Evolutionary conservation across 1,284 basidiomycete genomes (phyloP), one percentile per base, ranked within the genome.

Genomic region (Anthracocystis panici-leucophaei): DNA sequence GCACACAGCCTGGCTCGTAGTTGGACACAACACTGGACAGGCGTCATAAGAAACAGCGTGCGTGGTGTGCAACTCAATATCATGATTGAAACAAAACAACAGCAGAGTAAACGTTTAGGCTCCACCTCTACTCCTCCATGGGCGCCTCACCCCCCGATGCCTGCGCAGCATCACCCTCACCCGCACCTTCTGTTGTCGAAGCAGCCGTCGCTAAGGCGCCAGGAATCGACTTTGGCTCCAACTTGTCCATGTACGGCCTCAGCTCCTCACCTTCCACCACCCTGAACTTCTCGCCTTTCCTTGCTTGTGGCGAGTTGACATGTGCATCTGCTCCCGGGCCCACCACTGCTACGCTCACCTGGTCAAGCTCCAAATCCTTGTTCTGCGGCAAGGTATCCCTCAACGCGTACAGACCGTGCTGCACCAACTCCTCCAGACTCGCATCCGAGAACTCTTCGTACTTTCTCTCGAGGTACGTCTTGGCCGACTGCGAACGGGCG

Each of bases 381-480:
- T 77, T 80, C 70, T 85, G 84, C 45, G 82, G 84, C 45, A 85
- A 61, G 27, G 82, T 83, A 50, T 85, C 83, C 41, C 84, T 64
- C 42, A 85, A 52, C 23, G 84, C 84, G 41, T 79, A 78, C 49
- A 85, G 59, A 3, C 81, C 84, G 50, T 85, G 81, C 18, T 77
- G 50, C 3, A 85, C 64, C 31, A 85, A 58, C 14, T 70, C 61
- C 29, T 85, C 82, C 18, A 78, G 51, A 35, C 63, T 62, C 8
- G 77, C 77, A 8, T 77, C 65, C 16, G 60, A 21, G 84, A 99
- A 98, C 79, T 89, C 90, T 84, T 94, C 92, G 82, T 91, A 95
- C 85, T 98, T 91, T 85, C 92, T 92, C 88, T 99, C 97, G 31
- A 99, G 89, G 86, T 99, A 99, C 9, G 97, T 99, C 88, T 98